A percentile compares a stretch with the other conserved stretches of the same genome.
phyloP scores from a whole-genome alignment of 495 filamentous ascomycete genomes.

The Penicillium flavigenum region DNA sequence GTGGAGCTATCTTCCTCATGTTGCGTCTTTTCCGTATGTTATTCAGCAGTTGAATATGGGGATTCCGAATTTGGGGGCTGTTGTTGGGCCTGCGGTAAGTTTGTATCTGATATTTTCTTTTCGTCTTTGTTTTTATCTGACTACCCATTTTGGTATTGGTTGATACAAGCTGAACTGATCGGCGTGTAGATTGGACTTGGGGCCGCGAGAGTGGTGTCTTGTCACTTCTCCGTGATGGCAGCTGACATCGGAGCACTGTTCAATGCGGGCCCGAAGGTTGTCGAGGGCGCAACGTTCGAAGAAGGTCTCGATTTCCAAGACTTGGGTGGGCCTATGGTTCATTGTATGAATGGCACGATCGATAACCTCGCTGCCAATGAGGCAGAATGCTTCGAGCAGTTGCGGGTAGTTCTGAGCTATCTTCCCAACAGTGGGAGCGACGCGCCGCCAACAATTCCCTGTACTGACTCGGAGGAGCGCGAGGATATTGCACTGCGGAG shows the following conservation, averaged over 20 bases:
- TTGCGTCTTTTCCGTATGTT: slow-evolving; percentile 49
- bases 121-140: background rate
- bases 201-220: slow-evolving; percentile 57
- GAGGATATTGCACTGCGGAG: slow-evolving; percentile 49
- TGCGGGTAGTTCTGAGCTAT: slow-evolving; percentile 55
- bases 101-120: background rate
- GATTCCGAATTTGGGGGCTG: slow-evolving; percentile 62
- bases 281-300: slow-evolving; percentile 59
- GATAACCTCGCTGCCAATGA: slow-evolving; percentile 63
- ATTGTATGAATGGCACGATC: slow-evolving; percentile 65
- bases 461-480: slow-evolving; percentile 48
- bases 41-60: slow-evolving; percentile 59
- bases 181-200: slow-evolving; percentile 56
- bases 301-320: slow-evolving; percentile 57
- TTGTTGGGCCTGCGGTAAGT: slow-evolving; percentile 57
- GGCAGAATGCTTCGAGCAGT: slow-evolving; percentile 58
- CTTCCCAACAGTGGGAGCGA: slow-evolving; percentile 56
- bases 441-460: slow-evolving; percentile 48
- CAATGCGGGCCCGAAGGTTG: slow-evolving; percentile 64
- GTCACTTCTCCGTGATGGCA: slow-evolving; percentile 67
- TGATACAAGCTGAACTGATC: background rate
- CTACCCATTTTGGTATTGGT: background rate
- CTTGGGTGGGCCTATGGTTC: slow-evolving; percentile 56
- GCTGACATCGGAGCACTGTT: slow-evolving; percentile 60
- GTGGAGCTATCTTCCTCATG: slow-evolving; percentile 57